Evolutionary conservation across 805 yeast species (phyloP).

Genomic region (Candida tallmaniae): DNA sequence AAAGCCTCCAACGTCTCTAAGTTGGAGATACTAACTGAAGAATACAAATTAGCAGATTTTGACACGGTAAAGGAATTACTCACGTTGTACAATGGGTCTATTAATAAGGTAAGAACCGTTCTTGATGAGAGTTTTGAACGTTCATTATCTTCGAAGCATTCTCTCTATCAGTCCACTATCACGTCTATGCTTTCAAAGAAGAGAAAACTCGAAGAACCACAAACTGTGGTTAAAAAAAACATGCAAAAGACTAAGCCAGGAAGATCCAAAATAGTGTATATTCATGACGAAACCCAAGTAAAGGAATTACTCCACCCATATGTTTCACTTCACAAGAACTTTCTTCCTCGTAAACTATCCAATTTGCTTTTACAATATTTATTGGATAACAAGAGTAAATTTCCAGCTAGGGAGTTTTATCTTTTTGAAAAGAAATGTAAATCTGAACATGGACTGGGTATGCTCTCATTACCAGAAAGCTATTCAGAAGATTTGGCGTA

Average conservation of each 20-base stretch:
- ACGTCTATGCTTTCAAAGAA: slow-evolving; percentile 7
- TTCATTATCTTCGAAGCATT: slow-evolving; percentile 3
- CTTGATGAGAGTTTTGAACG: slow-evolving; percentile 31
- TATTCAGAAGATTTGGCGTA: slow-evolving; percentile 16
- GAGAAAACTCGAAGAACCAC: background rate
- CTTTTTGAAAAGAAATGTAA: slow-evolving; percentile 59
- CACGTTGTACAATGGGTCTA: slow-evolving; percentile 49
- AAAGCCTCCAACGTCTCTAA: no score
- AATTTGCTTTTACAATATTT: slow-evolving; percentile 40
- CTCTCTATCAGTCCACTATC: slow-evolving; percentile 15
- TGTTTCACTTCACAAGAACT: slow-evolving; percentile 44
- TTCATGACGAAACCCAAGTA: slow-evolving; percentile 51
- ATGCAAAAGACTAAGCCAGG: background rate
- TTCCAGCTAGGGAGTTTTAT: slow-evolving; percentile 46
- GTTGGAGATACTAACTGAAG: slow-evolving; percentile 27
- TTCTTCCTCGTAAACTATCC: slow-evolving; percentile 50
- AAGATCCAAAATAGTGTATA: slow-evolving; percentile 25
- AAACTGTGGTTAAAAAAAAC: background rate
- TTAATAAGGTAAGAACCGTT: slow-evolving; percentile 36
- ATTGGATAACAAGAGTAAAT: slow-evolving; percentile 34
- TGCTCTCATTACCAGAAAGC: slow-evolving; percentile 14
- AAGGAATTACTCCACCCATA: slow-evolving; percentile 44
- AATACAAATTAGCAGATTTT: slow-evolving; percentile 42
- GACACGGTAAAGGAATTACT: slow-evolving; percentile 48
- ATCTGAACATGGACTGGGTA: slow-evolving; percentile 50